Conservation (phyloP, 345 rosid genomes). For the Pugionium dolabratum region DNA sequence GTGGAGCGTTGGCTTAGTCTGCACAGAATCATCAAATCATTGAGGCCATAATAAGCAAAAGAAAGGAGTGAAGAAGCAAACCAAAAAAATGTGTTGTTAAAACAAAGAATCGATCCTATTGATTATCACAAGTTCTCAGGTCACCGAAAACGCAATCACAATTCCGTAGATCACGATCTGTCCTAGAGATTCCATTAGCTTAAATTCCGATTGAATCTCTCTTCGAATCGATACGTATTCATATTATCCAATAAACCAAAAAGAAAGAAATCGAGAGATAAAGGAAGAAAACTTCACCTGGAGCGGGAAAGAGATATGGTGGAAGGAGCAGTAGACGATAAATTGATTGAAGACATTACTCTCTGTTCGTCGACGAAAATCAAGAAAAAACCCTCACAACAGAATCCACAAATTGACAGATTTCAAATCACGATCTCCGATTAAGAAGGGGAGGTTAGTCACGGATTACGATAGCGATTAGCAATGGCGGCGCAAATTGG, state of each 20-base stretch:
- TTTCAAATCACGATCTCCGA: constrained; percentile 12
- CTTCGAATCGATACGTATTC: background rate
- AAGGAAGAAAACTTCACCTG: constrained; percentile 33
- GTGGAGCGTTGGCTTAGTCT: constrained; percentile 50
- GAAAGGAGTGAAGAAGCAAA: too few relatives aligned
- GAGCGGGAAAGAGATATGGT: constrained; percentile 44
- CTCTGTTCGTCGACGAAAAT: background rate
- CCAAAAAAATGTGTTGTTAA: too few relatives aligned
- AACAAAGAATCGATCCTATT: too few relatives aligned
- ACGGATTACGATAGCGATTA: constrained; percentile 31
- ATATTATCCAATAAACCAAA: background rate
- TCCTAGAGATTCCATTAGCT: background rate
- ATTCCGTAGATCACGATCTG: background rate
- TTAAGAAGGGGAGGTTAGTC: constrained; percentile 1
- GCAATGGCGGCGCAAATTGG: constrained; percentile 27
- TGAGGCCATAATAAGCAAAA: background rate
- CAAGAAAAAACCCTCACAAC: background rate
- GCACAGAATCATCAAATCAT: constrained; percentile 31
- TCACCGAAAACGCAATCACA: too few relatives aligned
- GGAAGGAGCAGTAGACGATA: constrained; percentile 44
- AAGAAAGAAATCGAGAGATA: background rate
- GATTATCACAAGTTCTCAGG: too few relatives aligned
- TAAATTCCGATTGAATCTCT: background rate
- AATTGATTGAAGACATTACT: constrained; percentile 50
- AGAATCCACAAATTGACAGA: constrained; percentile 20